Evolutionary conservation across 129 eudicot species (phyloP).

Genomic region (Arctium lappa): DNA sequence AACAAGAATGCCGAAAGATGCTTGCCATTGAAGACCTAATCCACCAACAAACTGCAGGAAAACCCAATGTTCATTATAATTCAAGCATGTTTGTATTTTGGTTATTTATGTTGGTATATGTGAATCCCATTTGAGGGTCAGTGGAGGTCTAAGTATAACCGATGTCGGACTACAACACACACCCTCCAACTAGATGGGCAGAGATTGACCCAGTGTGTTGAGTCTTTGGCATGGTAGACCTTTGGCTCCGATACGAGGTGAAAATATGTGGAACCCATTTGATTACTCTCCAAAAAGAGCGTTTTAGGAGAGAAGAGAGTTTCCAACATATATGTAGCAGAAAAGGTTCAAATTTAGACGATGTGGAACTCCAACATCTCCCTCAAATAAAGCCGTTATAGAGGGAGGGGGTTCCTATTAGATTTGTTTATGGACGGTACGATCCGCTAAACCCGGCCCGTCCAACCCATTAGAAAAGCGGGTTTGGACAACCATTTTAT

Average conservation of each 20-base stretch:
- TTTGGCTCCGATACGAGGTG: too few relatives aligned
- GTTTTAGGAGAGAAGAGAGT: too few relatives aligned
- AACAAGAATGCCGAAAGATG: conserved; percentile 89
- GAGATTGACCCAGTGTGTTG: too few relatives aligned
- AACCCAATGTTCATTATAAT: neutral
- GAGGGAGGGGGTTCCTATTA: neutral
- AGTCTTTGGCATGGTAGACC: too few relatives aligned
- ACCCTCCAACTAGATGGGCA: neutral
- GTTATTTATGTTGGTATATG: neutral
- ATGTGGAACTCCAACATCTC: neutral
- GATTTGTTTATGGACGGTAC: too few relatives aligned
- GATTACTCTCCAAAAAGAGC: too few relatives aligned
- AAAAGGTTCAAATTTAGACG: neutral
- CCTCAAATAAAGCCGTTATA: neutral
- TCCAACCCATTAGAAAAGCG: too few relatives aligned
- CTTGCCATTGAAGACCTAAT: conserved; percentile 93
- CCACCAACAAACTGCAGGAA: conserved; percentile 93
- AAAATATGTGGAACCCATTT: too few relatives aligned
- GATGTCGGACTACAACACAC: too few relatives aligned
- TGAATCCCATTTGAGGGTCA: too few relatives aligned
- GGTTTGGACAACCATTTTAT: too few relatives aligned
- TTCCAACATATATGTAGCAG: neutral
- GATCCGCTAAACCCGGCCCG: too few relatives aligned
- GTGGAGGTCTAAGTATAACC: neutral
- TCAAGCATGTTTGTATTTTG: neutral